Evolutionary conservation across 129 eudicot species (phyloP), one percentile per base, ranked within the genome.

Genomic region (Lactuca saligna): DNA sequence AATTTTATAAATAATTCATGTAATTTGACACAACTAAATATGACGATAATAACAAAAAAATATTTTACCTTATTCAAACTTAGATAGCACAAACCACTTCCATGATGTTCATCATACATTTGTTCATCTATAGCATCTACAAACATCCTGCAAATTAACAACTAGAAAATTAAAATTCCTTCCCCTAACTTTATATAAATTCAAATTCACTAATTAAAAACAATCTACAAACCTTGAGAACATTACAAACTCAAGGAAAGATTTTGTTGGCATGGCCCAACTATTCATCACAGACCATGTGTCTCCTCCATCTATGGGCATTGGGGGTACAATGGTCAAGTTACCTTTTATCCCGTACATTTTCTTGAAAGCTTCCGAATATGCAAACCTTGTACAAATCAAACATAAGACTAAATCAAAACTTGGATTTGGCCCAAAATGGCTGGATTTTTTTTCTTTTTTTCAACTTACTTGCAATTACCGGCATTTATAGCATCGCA

Each of bases 401-500:
- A 73, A 29, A 54, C 56, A 56, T 59, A 20, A 25, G 63, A 74
- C 58, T 55, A 64, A 17, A 68, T 66, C 64, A 33, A 68, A 58
- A 58, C 37, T 38, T 56, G 14, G 31, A 9, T 37, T 64, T 64
- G 29, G 16, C 46, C 50, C 48, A 49, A 20, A 35, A 35, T 3
- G 38, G 38, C 38, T 34, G 4, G 4, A 4, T 4, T 6, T 39
- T 39, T 39, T 7, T 5, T 39, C 44, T 39, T 25, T 46, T 12
- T 46, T 1, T 12, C 15, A 4, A 46, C 98, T 92, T 87, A 90
- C 99, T 76, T 87, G 88, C 99, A 93, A 83, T 93, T 93, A 61
- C 99, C 99, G 46, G 99, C 97, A 83, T 93, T 93, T 65, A 93
- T 72, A 49, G 99, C 79, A 78, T 93, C 99, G 71, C 99, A 93